These are phyloP conservation scores for Podospora didyma DNA, from an alignment of 495 filamentous ascomycete genomes.

Conservation along the genomic window DNA sequence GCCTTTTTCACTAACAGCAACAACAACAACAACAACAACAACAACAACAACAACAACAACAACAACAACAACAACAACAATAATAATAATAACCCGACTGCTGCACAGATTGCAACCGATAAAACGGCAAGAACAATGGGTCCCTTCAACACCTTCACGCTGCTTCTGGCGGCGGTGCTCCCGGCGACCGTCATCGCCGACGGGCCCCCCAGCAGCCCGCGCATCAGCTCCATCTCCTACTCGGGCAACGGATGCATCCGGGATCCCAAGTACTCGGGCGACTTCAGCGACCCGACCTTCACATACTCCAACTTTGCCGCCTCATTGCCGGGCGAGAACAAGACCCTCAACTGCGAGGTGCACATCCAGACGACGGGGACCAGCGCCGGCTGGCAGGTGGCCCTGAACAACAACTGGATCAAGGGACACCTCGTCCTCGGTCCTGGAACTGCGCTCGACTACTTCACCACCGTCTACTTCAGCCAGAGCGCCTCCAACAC, in stretches of 20 bases:
- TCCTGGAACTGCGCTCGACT: constrained; percentile 30
- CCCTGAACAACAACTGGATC: constrained; percentile 30
- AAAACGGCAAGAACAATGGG: constrained; percentile 21
- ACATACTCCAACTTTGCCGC: constrained; percentile 32
- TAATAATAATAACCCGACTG: neutral
- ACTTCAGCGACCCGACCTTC: constrained; percentile 32
- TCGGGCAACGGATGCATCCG: constrained; percentile 37
- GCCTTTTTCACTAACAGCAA: neutral
- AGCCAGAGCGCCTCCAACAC: constrained; percentile 35
- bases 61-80: no score
- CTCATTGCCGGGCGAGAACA: constrained; percentile 20
- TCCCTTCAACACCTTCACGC: constrained; percentile 16
- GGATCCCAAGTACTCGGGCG: constrained; percentile 29
- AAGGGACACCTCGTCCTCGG: constrained; percentile 30
- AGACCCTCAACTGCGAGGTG: constrained; percentile 37
- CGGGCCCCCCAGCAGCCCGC: constrained; percentile 5
- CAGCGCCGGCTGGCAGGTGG: constrained; percentile 40
- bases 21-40: no score
- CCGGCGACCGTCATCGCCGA: constrained; percentile 16
- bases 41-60: no score
- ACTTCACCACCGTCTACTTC: constrained; percentile 38
- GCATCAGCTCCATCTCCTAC: constrained; percentile 33
- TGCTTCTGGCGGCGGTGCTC: constrained; percentile 20
- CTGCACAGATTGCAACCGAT: neutral
- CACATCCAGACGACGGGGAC: constrained; percentile 32